Percentiles rank a stretch among this genome's conserved stretches.
Evolutionary conservation across 768 basidiomycete genomes (phyloP).

Genomic region (Tulasnella sp.): DNA sequence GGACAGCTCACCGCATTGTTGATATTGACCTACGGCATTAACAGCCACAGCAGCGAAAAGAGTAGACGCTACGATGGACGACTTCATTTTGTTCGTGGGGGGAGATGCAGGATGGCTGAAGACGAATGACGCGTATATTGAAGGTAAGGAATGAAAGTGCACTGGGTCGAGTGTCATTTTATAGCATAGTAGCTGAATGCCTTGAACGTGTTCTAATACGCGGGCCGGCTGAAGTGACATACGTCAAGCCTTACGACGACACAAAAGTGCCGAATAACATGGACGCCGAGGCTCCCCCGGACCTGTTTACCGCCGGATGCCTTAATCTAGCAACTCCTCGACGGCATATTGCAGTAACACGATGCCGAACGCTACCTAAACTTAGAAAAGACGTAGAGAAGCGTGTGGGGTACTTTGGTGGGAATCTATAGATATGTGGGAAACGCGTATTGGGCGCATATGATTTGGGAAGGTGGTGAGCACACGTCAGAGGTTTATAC

Average conservation of each 20-base stretch:
- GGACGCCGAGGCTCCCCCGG: too few species aligned
- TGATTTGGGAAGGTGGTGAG: not conserved
- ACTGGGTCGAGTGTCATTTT: not conserved
- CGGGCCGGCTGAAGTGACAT: too few species aligned
- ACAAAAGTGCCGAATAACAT: too few species aligned
- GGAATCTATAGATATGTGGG: not conserved
- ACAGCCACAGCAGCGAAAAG: not conserved
- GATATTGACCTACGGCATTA: not conserved
- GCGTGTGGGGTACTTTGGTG: not conserved
- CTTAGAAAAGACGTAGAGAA: not conserved
- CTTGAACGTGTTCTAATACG: too few species aligned
- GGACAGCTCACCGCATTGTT: not conserved
- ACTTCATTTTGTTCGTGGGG: not conserved
- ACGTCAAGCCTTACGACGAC: too few species aligned
- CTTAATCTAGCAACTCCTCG: not conserved
- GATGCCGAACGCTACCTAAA: not conserved
- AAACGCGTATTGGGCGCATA: not conserved
- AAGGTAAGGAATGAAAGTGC: not conserved
- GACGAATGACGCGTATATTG: not conserved
- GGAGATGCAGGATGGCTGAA: not conserved
- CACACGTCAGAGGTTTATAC: not conserved
- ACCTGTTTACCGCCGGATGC: too few species aligned
- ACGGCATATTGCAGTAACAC: not conserved
- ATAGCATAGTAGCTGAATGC: not conserved
- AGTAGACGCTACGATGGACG: not conserved